Conservation (phyloP, 768 basidiomycete species). For the Pulveroboletus sp. region DNA sequence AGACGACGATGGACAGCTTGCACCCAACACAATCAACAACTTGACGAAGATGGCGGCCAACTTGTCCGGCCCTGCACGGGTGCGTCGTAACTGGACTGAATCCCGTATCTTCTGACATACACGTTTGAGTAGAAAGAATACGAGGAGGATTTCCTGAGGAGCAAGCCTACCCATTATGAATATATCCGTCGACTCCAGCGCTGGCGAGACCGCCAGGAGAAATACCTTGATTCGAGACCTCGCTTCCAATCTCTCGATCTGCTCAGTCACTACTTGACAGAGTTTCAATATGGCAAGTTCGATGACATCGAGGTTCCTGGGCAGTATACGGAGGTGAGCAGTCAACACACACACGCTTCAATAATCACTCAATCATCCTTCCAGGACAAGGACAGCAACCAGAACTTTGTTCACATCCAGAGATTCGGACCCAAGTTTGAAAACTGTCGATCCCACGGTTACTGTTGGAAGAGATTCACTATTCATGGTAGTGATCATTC, state of each 20-base stretch:
- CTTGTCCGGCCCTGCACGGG: constrained; percentile 54
- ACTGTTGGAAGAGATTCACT: constrained; percentile 85
- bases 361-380: constrained; percentile 7
- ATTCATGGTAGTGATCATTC: constrained; percentile 90
- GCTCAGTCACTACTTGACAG: constrained; percentile 88
- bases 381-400: constrained; percentile 92
- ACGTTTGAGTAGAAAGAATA: constrained; percentile 63
- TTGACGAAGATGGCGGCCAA: constrained; percentile 59
- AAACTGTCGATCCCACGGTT: constrained; percentile 80
- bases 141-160: constrained; percentile 83
- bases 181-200: constrained; percentile 86
- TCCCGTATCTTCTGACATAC: background rate
- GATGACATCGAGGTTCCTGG: constrained; percentile 99
- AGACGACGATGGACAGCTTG: constrained; percentile 67
- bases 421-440: constrained; percentile 91
- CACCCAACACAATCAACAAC: constrained; percentile 50
- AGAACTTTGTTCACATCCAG: constrained; percentile 84
- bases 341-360: background rate
- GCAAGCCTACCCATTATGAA: constrained; percentile 76
- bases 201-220: constrained; percentile 92
- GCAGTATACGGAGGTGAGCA: constrained; percentile 89
- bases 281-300: constrained; percentile 96
- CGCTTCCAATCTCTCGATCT: constrained; percentile 81
- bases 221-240: constrained; percentile 74
- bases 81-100: constrained; percentile 29